Evolutionary conservation across 352 stramenopile genomes (phyloP).

Genomic region (Globisporangium uncinulatum): DNA sequence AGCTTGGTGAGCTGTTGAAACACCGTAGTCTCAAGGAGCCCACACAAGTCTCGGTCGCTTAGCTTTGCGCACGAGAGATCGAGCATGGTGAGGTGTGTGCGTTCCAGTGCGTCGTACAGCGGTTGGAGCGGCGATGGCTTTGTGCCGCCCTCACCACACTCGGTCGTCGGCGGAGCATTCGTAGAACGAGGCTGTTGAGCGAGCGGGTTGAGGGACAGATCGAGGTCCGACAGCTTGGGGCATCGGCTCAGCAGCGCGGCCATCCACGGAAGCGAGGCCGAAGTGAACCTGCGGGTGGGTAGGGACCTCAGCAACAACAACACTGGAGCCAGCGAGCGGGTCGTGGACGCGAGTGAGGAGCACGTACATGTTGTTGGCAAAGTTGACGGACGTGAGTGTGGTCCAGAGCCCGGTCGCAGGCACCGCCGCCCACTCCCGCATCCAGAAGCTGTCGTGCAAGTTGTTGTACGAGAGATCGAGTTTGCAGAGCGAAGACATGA

Average conservation of each 20-base stretch:
- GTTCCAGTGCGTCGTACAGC: neutral
- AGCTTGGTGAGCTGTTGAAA: conserved; percentile 19
- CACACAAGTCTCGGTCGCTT: conserved; percentile 12
- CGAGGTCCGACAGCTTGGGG: conserved; percentile 23
- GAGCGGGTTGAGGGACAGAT: conserved; percentile 49
- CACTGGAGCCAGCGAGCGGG: neutral
- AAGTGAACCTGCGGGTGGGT: conserved; percentile 27
- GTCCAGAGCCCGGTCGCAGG: conserved; percentile 10
- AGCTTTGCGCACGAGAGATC: conserved; percentile 49
- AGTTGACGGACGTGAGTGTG: conserved; percentile 26
- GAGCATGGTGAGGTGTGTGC: conserved; percentile 17
- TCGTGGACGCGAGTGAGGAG: too few species aligned
- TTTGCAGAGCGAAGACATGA: conserved; percentile 7
- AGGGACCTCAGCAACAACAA: too few species aligned
- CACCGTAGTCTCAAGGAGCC: conserved; percentile 15
- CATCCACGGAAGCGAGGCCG: conserved; percentile 16
- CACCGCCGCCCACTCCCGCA: conserved; percentile 1
- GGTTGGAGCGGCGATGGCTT: conserved; percentile 6
- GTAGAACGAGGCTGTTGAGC: conserved; percentile 1
- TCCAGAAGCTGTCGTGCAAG: conserved; percentile 34
- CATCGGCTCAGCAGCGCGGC: conserved; percentile 23
- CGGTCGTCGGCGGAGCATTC: neutral
- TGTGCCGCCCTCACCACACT: too few species aligned
- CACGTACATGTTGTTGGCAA: conserved; percentile 50
- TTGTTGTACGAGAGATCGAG: conserved; percentile 58